Evolutionary conservation across 2,329 filamentous ascomycete species (phyloP).

Genomic region (Neofusicoccum kwambonambiense): DNA sequence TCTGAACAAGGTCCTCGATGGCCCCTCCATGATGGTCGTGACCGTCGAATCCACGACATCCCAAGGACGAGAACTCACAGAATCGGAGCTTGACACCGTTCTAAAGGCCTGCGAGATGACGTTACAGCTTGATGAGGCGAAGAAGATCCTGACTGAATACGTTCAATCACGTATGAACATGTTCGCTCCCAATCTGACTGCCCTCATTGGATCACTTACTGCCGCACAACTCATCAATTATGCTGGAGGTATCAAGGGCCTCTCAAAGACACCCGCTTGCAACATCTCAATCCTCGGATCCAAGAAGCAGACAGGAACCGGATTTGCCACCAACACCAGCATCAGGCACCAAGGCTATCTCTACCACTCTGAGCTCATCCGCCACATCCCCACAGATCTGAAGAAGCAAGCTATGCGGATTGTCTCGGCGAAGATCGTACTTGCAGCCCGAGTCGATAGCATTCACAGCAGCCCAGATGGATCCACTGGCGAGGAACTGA

Average conservation of each 20-base stretch:
- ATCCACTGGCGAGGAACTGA: conserved; percentile 76
- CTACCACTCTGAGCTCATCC: conserved; percentile 87
- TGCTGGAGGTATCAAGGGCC: conserved; percentile 80
- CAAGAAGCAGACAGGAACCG: conserved; percentile 77
- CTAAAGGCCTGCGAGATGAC: conserved; percentile 82
- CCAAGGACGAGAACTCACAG: conserved; percentile 72
- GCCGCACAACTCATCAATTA: conserved; percentile 96
- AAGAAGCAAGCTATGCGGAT: conserved; percentile 95
- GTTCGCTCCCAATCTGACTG: conserved; percentile 91
- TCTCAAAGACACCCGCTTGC: conserved; percentile 90
- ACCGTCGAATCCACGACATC: conserved; percentile 92
- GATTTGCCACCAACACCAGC: conserved; percentile 89
- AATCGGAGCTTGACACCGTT: conserved; percentile 72
- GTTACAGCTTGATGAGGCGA: conserved; percentile 81
- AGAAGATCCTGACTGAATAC: conserved; percentile 83
- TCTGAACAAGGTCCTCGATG: conserved; percentile 79
- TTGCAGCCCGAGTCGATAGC: conserved; percentile 89
- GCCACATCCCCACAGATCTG: conserved; percentile 77
- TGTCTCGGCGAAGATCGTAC: conserved; percentile 85
- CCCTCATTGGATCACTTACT: conserved; percentile 85
- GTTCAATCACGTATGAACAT: conserved; percentile 96
- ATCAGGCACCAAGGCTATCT: conserved; percentile 90
- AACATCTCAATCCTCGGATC: conserved; percentile 90
- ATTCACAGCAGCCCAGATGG: conserved; percentile 81
- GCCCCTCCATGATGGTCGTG: conserved; percentile 91